Conservation (phyloP, 176 grass and related monocot species). For the Secale cereale region DNA sequence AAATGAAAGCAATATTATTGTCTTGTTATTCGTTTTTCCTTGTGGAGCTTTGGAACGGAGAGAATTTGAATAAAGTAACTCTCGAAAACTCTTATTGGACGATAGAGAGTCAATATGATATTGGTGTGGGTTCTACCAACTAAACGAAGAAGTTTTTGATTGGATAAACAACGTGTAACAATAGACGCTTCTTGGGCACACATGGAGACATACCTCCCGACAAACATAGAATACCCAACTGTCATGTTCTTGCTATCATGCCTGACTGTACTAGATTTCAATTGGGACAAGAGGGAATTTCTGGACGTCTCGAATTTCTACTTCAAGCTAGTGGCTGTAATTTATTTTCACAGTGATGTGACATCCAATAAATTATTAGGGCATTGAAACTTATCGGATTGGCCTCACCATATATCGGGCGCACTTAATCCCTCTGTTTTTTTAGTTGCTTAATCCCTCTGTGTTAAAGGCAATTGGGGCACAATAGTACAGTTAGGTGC, state of each 20-base stretch:
- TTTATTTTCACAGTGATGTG: slow-evolving; percentile 27
- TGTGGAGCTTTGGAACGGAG: too few species aligned
- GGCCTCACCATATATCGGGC: too few species aligned
- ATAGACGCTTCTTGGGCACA: too few species aligned
- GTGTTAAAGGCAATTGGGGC: neutral
- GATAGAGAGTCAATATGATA: neutral
- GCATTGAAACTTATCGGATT: neutral
- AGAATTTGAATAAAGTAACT: too few species aligned
- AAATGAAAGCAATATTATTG: too few species aligned
- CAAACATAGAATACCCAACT: neutral
- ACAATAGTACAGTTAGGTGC: slow-evolving; percentile 19
- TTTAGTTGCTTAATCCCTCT: neutral
- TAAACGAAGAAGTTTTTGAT: too few species aligned
- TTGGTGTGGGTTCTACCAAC: neutral
- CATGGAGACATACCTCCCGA: too few species aligned
- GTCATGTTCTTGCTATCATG: neutral
- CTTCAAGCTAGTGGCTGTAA: slow-evolving; percentile 2
- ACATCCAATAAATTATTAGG: slow-evolving; percentile 27
- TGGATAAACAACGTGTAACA: too few species aligned
- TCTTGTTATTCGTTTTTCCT: too few species aligned
- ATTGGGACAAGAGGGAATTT: neutral
- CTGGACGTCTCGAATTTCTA: neutral
- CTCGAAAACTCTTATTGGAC: neutral
- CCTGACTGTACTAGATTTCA: neutral
- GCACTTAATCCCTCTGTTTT: neutral